These are phyloP conservation scores for Phoma sp. DNA, from an alignment of 2,329 filamentous ascomycete species.

Conservation along the genomic window DNA sequence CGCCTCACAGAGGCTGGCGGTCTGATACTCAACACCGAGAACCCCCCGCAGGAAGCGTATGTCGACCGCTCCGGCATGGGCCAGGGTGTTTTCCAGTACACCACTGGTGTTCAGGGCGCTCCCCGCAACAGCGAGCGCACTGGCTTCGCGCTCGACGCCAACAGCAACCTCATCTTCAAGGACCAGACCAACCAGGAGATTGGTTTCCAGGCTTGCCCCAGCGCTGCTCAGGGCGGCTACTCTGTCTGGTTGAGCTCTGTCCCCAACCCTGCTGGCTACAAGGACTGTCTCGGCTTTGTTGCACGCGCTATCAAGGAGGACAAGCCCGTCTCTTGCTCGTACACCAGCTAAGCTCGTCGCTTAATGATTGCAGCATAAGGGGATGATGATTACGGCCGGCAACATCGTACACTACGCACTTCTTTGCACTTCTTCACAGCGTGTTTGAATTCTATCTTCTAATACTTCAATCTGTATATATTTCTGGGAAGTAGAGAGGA, in stretches of 20 bases:
- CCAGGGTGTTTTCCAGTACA: slow-evolving; percentile 61
- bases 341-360: slow-evolving; percentile 18
- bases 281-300: slow-evolving; percentile 44
- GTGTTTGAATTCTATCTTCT: neutral
- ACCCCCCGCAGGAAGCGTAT: slow-evolving; percentile 57
- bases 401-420: neutral
- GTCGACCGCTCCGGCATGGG: slow-evolving; percentile 67
- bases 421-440: slow-evolving; percentile 4
- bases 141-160: slow-evolving; percentile 56
- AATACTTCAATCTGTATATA: slow-evolving; percentile 10
- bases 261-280: slow-evolving; percentile 35
- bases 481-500: neutral
- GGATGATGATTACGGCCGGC: neutral
- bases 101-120: slow-evolving; percentile 51
- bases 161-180: slow-evolving; percentile 55
- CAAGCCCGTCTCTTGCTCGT: slow-evolving; percentile 27
- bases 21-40: slow-evolving; percentile 56
- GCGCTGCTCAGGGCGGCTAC: slow-evolving; percentile 50
- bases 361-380: neutral
- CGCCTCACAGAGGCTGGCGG: slow-evolving; percentile 52
- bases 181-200: slow-evolving; percentile 33
- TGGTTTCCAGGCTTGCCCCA: slow-evolving; percentile 62
- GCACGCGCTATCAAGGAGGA: slow-evolving; percentile 32
- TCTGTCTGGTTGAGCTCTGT: slow-evolving; percentile 33
- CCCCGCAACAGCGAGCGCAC: slow-evolving; percentile 55